A percentile compares a stretch with the other conserved stretches of the same genome.
Evolutionary conservation across 768 basidiomycete species (phyloP).

Genomic region (Lactarius quietus): DNA sequence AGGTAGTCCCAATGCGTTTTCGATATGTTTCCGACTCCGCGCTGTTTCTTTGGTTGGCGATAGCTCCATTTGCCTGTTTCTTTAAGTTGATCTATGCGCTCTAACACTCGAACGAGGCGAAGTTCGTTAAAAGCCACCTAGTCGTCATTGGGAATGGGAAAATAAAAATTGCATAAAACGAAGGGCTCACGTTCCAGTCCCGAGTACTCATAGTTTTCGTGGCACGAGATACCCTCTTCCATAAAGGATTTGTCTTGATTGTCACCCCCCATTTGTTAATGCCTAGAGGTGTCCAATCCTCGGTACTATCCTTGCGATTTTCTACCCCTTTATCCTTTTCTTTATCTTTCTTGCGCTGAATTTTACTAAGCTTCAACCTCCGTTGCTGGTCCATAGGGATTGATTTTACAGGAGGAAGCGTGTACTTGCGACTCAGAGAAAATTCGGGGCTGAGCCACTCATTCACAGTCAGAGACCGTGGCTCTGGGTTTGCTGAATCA

Average conservation of each 20-base stretch:
- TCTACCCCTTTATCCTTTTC: slow-evolving; percentile 43
- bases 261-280: slow-evolving; percentile 62
- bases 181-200: slow-evolving; percentile 72
- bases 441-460: slow-evolving; percentile 29
- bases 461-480: slow-evolving; percentile 19
- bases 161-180: background rate
- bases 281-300: slow-evolving; percentile 65
- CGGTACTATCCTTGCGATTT: slow-evolving; percentile 38
- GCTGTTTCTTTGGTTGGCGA: slow-evolving; percentile 92
- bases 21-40: slow-evolving; percentile 64
- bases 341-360: slow-evolving; percentile 50
- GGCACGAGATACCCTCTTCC: slow-evolving; percentile 63
- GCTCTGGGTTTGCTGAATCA: background rate
- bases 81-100: slow-evolving; percentile 82
- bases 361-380: slow-evolving; percentile 45
- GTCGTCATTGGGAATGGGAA: slow-evolving; percentile 1
- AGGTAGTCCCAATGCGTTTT: slow-evolving; percentile 97
- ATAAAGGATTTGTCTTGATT: slow-evolving; percentile 73
- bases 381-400: slow-evolving; percentile 55
- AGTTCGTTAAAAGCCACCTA: slow-evolving; percentile 80
- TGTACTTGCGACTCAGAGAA: slow-evolving; percentile 44
- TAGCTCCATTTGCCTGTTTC: slow-evolving; percentile 83
- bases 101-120: slow-evolving; percentile 72
- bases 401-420: slow-evolving; percentile 51
- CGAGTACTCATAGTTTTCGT: slow-evolving; percentile 74